Conservation (phyloP, 306 rosid species). For the Purshia tridentata region DNA sequence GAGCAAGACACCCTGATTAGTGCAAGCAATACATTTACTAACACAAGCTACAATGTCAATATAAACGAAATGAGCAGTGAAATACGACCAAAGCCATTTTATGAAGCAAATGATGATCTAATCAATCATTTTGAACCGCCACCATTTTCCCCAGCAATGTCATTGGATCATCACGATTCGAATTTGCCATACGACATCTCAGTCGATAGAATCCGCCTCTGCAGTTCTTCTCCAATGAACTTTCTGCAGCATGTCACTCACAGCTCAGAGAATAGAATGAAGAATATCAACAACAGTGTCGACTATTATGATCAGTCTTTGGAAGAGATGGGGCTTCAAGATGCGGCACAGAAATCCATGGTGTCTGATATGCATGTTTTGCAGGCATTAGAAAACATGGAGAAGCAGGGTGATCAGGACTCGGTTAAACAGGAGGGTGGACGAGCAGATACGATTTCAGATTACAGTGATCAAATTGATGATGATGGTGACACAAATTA, state of each 20-base stretch:
- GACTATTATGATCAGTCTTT: conserved; percentile 28
- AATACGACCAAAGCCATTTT: conserved; percentile 42
- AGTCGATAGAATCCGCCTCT: conserved; percentile 31
- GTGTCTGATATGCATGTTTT: conserved; percentile 18
- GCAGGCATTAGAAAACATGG: conserved; percentile 46
- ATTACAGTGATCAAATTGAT: conserved; percentile 82
- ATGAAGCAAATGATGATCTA: conserved; percentile 37
- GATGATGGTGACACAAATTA: conserved; percentile 75
- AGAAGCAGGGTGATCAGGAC: conserved; percentile 58
- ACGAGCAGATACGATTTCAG: conserved; percentile 66
- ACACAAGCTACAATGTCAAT: conserved; percentile 6
- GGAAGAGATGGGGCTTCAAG: conserved; percentile 41
- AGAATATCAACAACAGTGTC: conserved; percentile 6
- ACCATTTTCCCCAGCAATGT: conserved; percentile 16
- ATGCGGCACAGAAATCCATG: no score
- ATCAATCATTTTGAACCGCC: conserved; percentile 31
- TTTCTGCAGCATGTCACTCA: conserved; percentile 60
- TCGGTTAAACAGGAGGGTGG: conserved; percentile 48
- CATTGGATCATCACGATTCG: conserved; percentile 42
- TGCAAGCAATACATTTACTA: conserved; percentile 20
- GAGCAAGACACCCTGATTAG: conserved; percentile 51
- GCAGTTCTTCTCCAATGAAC: conserved; percentile 60
- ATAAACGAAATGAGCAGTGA: conserved; percentile 29
- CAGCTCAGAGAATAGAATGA: conserved; percentile 39
- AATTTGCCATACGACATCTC: conserved; percentile 50